These are phyloP conservation scores for Pleurostoma richardsiae DNA, from an alignment of 2,329 filamentous ascomycete species.

Conservation along the genomic window DNA sequence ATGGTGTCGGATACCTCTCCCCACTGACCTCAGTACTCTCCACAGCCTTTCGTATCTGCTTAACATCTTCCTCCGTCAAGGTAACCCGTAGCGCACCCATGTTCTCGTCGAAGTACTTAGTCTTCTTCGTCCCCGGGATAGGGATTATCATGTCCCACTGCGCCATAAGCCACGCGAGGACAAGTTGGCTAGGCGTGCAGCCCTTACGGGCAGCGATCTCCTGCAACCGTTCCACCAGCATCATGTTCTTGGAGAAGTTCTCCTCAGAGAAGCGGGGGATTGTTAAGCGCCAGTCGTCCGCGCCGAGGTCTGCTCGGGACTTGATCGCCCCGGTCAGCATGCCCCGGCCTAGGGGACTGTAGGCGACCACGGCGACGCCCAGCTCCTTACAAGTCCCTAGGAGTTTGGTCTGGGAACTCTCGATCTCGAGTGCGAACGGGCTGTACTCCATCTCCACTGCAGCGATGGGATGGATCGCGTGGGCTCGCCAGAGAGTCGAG, in stretches of 20 bases:
- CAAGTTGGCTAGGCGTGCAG: constrained; percentile 45
- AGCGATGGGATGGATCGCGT: constrained; percentile 40
- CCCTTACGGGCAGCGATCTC: constrained; percentile 23
- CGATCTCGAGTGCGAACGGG: constrained; percentile 51
- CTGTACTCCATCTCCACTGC: constrained; percentile 49
- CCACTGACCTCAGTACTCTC: constrained; percentile 2
- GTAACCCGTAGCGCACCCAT: constrained; percentile 3
- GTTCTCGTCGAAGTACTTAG: constrained; percentile 39
- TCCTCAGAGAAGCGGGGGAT: constrained; percentile 36
- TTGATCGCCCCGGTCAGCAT: constrained; percentile 35
- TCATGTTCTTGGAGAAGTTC: constrained; percentile 44
- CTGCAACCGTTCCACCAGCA: constrained; percentile 18
- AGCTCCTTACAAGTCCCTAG: constrained; percentile 40
- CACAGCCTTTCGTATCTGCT: constrained; percentile 4
- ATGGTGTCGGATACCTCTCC: no score
- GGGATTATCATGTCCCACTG: constrained; percentile 42
- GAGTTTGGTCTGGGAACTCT: constrained; percentile 34
- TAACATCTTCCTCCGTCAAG: constrained; percentile 3
- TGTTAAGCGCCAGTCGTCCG: constrained; percentile 21
- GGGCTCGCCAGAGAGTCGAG: constrained; percentile 40
- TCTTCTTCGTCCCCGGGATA: constrained; percentile 44
- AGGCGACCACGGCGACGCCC: constrained; percentile 34
- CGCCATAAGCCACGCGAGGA: constrained; percentile 49
- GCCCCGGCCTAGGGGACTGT: constrained; percentile 34
- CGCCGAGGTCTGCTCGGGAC: constrained; percentile 27